Base-by-base conservation (phyloP, 345 rosid genomes). In the Lumnitzera littorea region DNA sequence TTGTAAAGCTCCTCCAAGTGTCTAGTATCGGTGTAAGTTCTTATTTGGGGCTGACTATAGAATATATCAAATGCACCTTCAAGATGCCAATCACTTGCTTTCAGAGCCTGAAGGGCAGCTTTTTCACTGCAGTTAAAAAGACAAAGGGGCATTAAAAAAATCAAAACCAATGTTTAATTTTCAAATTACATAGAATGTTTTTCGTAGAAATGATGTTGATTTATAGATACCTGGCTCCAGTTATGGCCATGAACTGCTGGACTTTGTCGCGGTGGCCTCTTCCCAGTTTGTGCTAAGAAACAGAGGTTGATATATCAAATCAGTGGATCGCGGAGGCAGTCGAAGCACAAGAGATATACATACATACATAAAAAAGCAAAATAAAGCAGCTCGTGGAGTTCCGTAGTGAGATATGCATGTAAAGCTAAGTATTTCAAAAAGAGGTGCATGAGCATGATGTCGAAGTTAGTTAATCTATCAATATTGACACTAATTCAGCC, bases 11-110 rank as follows among this genome's bases (percentile, higher is more conserved):
- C 97, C 77, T 92, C 99, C 84, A 90, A 76, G 73, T 82, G 85
- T 79, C 85, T 84, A 15, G 82, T 67, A 72, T 92, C 96, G 43
- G 91, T 77, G 55, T 62, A 74, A 68, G 80, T 79, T 86, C 76
- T 83, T 55, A 78, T 64, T 48, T 94, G 99, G 41, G 97, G 88
- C 64, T 86, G 96, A 70, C 84, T 83, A 71, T 86, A 94, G 80
- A 90, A 90, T 58, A 80, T 68, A 81, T 94, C 97, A 80, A 94
- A 82, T 15, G 99, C 97, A 23, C 87, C 95, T 78, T 94, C 99
- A 31, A 90, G 86, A 65, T 88, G 87, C 99, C 99, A 94, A 55
- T 94, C 96, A 52, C 91, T 86, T 20, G 89, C 85, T 78, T 87
- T 90, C 72, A 94, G 79, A 70, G 92, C 82, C 76, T 86, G 97